Evolutionary conservation across 192 early-diverging fungal genomes (phyloP).

Genomic region (Umbelopsis isabellina): DNA sequence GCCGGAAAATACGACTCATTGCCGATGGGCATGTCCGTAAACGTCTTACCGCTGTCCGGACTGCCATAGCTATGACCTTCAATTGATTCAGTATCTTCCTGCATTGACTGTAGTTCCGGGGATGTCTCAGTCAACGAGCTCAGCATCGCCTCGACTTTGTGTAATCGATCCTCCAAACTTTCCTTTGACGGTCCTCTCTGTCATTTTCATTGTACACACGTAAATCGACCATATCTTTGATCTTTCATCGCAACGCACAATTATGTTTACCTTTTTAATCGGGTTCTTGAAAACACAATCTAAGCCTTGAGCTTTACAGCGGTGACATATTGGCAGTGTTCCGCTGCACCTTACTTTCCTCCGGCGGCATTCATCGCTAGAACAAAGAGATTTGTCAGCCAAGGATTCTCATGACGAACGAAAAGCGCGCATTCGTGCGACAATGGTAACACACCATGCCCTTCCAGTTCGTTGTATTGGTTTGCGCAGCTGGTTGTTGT

Average conservation of each 20-base stretch:
- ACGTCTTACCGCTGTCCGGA: conserved; percentile 14
- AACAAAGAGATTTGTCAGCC: neutral
- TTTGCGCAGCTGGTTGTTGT: neutral
- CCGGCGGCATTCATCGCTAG: conserved; percentile 7
- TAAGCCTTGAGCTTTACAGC: conserved; percentile 24
- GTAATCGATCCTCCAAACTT: conserved; percentile 74
- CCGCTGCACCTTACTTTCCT: conserved; percentile 13
- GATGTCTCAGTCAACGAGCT: conserved; percentile 54
- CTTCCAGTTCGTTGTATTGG: neutral
- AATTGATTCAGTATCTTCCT: conserved; percentile 31
- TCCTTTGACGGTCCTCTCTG: conserved; percentile 86
- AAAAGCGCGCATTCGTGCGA: neutral
- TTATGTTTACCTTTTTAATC: conserved; percentile 39
- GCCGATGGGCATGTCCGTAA: too few species aligned
- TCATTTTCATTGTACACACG: neutral
- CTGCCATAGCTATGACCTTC: conserved; percentile 28
- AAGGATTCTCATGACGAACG: too few species aligned
- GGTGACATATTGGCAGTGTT: neutral
- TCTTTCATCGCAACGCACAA: conserved; percentile 27
- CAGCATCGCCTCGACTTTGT: conserved; percentile 69
- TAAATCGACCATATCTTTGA: conserved; percentile 17
- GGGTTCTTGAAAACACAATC: conserved; percentile 69
- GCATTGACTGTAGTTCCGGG: conserved; percentile 31
- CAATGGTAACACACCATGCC: neutral
- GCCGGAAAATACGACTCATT: too few species aligned